Base-by-base conservation (phyloP, 768 basidiomycete genomes). In the Hygrophorus pudorinus region DNA sequence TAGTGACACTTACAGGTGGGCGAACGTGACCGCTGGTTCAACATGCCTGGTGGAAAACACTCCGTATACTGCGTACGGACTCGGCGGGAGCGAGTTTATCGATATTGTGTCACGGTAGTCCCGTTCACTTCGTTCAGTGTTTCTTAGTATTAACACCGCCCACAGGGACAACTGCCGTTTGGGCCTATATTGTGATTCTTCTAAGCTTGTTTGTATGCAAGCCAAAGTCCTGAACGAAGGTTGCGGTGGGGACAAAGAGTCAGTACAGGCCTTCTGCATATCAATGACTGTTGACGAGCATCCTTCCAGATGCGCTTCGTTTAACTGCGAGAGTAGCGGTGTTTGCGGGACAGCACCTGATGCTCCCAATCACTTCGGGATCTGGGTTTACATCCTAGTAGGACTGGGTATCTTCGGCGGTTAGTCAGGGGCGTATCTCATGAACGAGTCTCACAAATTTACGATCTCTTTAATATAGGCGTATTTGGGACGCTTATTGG, bases 101-200 rank as follows among this genome's bases (percentile, higher is more conserved):
- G 78, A 86, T 58, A 79, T 91, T 42, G 79, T 90, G 2, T 90
- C 88, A 46, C 76, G 88, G 88, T 85, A 53, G 67, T 57, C 17
- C 37, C 16, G 18, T 3, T 14, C 11, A 14, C 6, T 16, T n/a
- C 5, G 43, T 20, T 14, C 4, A 10, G 21, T 24, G n/a, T 6
- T 36, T 37, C 13, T 40, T 10, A 14, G 24, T 7, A 7, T 42
- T 24, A 45, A 42, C 27, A 38, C 11, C 41, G 31, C 36, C 24
- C 31, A 29, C 52, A 84, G 84, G 31, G 80, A 75, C 29, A 85
- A 91, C 59, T 94, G 90, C 55, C 68, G 61, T 13, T 59, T 76
- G 13, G 85, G 84, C 6, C 59, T 79, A 0, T 92, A 89, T 54
- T 92, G 90, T 54, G 88, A 92, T 55, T 68, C 80, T 8, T 56